A percentile compares a stretch with the other conserved stretches of the same genome.
phyloP scores from a whole-genome alignment of 1,284 basidiomycete species.

The Cryptococcus sp. region DNA sequence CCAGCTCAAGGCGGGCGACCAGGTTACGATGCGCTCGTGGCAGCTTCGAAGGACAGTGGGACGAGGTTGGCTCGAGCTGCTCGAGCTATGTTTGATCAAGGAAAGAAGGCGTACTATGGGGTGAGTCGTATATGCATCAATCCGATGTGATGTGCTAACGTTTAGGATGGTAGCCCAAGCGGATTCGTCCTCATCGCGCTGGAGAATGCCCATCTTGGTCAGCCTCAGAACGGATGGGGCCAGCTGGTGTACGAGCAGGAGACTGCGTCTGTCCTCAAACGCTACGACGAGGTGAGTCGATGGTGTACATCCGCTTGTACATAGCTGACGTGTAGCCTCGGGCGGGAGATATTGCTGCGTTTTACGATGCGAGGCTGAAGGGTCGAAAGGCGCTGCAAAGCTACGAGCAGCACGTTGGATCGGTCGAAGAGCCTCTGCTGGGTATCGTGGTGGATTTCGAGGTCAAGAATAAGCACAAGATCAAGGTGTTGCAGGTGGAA shows the following conservation, averaged over 20 bases:
- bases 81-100: slow-evolving; percentile 61
- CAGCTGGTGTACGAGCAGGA: slow-evolving; percentile 69
- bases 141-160: not conserved
- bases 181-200: slow-evolving; percentile 69
- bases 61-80: slow-evolving; percentile 67
- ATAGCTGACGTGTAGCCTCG: slow-evolving; percentile 45
- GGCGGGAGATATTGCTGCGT: slow-evolving; percentile 73
- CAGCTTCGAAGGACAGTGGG: slow-evolving; percentile 67
- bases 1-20: slow-evolving; percentile 16
- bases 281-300: slow-evolving; percentile 62
- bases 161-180: slow-evolving; percentile 64
- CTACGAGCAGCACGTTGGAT: slow-evolving; percentile 61
- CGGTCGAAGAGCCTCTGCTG: slow-evolving; percentile 58
- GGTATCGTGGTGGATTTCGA: slow-evolving; percentile 78
- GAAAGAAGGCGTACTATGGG: slow-evolving; percentile 67
- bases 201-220: slow-evolving; percentile 30
- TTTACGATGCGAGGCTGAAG: slow-evolving; percentile 74
- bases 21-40: slow-evolving; percentile 57
- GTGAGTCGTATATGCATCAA: slow-evolving; percentile 22
- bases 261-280: slow-evolving; percentile 60
- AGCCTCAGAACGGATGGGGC: slow-evolving; percentile 55
- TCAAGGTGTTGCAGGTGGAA: slow-evolving; percentile 66
- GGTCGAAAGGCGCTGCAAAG: slow-evolving; percentile 72
- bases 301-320: not conserved
- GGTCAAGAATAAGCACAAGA: slow-evolving; percentile 68